Percentiles rank a stretch among this genome's conserved stretches.
These are phyloP conservation scores for Trypanosoma theileri DNA, from an alignment of 208 protist species.

Conservation along the genomic window DNA sequence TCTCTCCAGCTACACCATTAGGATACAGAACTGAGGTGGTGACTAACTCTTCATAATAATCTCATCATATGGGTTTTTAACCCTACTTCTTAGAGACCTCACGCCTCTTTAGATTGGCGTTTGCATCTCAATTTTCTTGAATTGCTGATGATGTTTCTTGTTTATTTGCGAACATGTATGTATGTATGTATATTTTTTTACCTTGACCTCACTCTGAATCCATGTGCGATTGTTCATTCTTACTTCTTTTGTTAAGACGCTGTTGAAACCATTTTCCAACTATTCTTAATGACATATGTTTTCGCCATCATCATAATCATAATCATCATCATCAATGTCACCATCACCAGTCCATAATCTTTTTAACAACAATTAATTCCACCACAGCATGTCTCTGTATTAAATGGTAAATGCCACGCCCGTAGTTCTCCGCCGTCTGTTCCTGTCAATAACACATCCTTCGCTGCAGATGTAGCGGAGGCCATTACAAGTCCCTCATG, in stretches of 20 bases:
- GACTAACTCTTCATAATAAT: too few species aligned
- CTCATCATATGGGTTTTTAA: too few species aligned
- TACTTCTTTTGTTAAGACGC: too few species aligned
- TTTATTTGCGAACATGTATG: too few species aligned
- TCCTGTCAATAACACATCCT: constrained; percentile 64
- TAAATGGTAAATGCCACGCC: constrained; percentile 69
- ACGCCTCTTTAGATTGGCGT: not conserved
- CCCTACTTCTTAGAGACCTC: too few species aligned
- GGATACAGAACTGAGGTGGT: too few species aligned
- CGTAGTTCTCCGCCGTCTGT: constrained; percentile 76
- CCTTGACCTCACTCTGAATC: not conserved
- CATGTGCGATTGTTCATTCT: not conserved
- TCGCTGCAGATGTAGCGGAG: constrained; percentile 41
- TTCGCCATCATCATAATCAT: too few species aligned
- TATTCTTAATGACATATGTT: too few species aligned
- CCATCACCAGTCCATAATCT: not conserved
- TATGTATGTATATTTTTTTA: constrained; percentile 1
- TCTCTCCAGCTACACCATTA: not conserved
- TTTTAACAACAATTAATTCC: not conserved
- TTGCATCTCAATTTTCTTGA: not conserved
- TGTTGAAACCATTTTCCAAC: too few species aligned
- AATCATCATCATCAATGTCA: not conserved
- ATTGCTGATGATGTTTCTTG: not conserved
- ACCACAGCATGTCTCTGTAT: constrained; percentile 40
- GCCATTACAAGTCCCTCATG: constrained; percentile 84